Evolutionary conservation across 192 early-diverging fungal genomes (phyloP).

Genomic region (Globomyces pollinis-pini): DNA sequence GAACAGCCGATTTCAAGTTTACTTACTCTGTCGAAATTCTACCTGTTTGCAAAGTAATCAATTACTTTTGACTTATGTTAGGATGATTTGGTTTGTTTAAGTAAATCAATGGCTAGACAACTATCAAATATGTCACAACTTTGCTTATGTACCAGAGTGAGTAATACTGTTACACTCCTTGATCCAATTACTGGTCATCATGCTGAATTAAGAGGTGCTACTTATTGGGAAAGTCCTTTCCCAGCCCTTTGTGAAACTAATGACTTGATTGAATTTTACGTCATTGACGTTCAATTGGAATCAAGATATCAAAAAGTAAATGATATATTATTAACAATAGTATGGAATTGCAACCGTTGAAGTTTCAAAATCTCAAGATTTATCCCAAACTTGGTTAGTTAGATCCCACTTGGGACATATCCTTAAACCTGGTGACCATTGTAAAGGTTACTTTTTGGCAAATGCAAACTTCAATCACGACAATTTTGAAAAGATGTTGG

Average conservation of each 20-base stretch:
- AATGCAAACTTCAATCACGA: slow-evolving; percentile 89
- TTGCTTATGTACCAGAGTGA: slow-evolving; percentile 74
- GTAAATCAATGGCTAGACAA: slow-evolving; percentile 73
- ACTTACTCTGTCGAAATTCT: slow-evolving; percentile 93
- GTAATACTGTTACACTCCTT: slow-evolving; percentile 76
- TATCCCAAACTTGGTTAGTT: slow-evolving; percentile 61
- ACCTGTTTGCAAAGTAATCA: slow-evolving; percentile 94
- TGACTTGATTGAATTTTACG: slow-evolving; percentile 87
- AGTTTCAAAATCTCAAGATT: slow-evolving; percentile 76
- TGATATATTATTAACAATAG: slow-evolving; percentile 1
- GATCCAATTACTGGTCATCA: slow-evolving; percentile 48
- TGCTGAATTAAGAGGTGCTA: slow-evolving; percentile 62
- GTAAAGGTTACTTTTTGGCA: slow-evolving; percentile 80
- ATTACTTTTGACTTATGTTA: too few species aligned
- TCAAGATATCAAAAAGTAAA: slow-evolving; percentile 4
- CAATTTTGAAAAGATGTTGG: slow-evolving; percentile 56
- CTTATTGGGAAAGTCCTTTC: slow-evolving; percentile 85
- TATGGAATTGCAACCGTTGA: slow-evolving; percentile 83
- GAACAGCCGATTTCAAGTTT: slow-evolving; percentile 92
- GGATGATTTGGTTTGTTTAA: slow-evolving; percentile 88
- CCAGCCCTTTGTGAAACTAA: slow-evolving; percentile 63
- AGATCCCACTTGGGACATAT: slow-evolving; percentile 89
- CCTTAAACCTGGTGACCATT: slow-evolving; percentile 85
- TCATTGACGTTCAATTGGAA: slow-evolving; percentile 84
- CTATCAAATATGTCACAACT: slow-evolving; percentile 82